Conservation (phyloP, 2,329 filamentous ascomycete genomes). For the Verruconis gallopava region DNA sequence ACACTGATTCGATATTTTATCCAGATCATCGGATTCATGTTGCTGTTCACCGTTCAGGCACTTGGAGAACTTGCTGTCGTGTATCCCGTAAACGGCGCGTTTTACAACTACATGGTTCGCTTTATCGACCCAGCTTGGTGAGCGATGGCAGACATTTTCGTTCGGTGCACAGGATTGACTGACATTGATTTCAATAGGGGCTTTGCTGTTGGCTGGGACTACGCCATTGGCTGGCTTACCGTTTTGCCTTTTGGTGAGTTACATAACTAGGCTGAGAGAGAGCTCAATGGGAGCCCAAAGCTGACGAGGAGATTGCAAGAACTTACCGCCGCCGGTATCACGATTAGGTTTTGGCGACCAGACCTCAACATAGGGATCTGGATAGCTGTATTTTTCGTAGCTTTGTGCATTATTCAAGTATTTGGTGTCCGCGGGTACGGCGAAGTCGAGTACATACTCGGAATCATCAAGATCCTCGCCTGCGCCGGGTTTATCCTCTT, state of each 20-base stretch:
- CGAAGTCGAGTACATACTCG: conserved; percentile 46
- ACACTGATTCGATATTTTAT: not conserved
- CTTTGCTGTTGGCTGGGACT: conserved; percentile 24
- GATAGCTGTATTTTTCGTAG: conserved; percentile 26
- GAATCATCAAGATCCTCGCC: conserved; percentile 44
- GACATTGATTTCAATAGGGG: conserved; percentile 23
- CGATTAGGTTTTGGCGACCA: conserved; percentile 24
- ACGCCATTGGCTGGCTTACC: conserved; percentile 20
- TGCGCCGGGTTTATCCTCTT: conserved; percentile 52
- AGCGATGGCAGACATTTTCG: not conserved
- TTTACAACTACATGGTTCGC: conserved; percentile 27
- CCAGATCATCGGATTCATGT: not conserved
- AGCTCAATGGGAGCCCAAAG: not conserved
- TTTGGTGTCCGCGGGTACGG: conserved; percentile 28
- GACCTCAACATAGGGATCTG: conserved; percentile 22
- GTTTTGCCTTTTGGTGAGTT: conserved; percentile 21
- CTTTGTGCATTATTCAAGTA: conserved; percentile 25
- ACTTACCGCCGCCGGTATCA: conserved; percentile 25
- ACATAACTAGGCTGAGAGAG: not conserved
- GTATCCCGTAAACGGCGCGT: conserved; percentile 29
- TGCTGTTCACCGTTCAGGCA: conserved; percentile 24
- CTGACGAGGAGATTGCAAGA: conserved; percentile 27
- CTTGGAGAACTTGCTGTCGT: conserved; percentile 28
- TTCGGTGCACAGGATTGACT: not conserved
- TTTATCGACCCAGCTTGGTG: conserved; percentile 35